Evolutionary conservation across 371 early-diverging fungal species (phyloP).

Genomic region (Capniomyces stellatus): DNA sequence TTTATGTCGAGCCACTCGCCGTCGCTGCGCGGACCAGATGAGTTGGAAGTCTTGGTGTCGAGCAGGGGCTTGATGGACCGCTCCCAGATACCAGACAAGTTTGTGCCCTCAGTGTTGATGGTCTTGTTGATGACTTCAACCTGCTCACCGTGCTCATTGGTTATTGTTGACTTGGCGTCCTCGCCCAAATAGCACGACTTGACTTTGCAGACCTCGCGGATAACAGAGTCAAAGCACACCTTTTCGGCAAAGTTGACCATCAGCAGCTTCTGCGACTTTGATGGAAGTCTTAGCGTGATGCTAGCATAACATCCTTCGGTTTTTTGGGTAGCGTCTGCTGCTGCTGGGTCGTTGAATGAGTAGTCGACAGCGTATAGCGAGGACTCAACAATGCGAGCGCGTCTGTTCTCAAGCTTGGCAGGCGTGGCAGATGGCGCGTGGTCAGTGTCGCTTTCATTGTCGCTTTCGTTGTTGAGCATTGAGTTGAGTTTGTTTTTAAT

Average conservation of each 20-base stretch:
- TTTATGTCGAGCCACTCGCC: conserved; percentile 76
- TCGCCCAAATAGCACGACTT: conserved; percentile 38
- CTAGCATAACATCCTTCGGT: conserved; percentile 73
- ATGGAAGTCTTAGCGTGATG: conserved; percentile 64
- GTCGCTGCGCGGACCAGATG: no score
- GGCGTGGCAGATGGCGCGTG: conserved; percentile 31
- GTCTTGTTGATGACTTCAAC: conserved; percentile 60
- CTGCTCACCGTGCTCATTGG: conserved; percentile 46
- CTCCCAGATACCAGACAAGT: conserved; percentile 78
- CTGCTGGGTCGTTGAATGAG: conserved; percentile 13
- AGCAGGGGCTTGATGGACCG: background rate
- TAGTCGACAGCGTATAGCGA: conserved; percentile 41
- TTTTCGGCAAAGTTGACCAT: conserved; percentile 76
- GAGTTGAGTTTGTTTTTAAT: no score
- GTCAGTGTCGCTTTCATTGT: background rate
- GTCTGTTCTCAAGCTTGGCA: no score
- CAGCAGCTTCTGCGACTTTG: conserved; percentile 77
- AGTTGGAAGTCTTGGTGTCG: no score
- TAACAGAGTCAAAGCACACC: conserved; percentile 40
- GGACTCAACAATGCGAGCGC: conserved; percentile 22
- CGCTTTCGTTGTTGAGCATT: background rate
- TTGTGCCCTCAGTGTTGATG: conserved; percentile 83
- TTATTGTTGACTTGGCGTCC: background rate
- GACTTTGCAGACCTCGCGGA: conserved; percentile 71
- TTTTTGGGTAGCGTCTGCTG: conserved; percentile 37